Evolutionary conservation across 768 basidiomycete species (phyloP).

Genomic region (Auricularia cornea): DNA sequence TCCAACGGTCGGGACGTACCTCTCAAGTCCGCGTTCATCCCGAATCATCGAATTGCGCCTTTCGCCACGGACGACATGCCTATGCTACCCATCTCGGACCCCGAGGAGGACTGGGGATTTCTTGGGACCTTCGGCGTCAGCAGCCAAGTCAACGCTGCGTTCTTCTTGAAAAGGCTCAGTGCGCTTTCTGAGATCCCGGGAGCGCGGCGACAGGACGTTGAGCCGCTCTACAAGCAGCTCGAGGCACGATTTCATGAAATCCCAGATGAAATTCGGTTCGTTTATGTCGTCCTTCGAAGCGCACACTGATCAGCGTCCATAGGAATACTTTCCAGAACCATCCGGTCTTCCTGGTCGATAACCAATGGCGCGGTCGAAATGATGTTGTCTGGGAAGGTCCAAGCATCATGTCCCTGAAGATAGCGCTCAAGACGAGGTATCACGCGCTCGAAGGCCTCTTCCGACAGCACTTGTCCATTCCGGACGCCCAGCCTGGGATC

Average conservation of each 20-base stretch:
- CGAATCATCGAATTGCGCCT: background rate
- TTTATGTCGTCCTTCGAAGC: background rate
- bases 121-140: constrained; percentile 12
- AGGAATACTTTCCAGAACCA: background rate
- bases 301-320: constrained; percentile 9
- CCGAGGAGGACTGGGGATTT: constrained; percentile 15
- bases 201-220: constrained; percentile 2
- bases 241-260: constrained; percentile 16
- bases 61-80: background rate
- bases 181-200: constrained; percentile 2
- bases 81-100: constrained; percentile 10
- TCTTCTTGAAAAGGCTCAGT: constrained; percentile 14
- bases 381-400: constrained; percentile 16
- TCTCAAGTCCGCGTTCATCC: background rate
- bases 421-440: constrained; percentile 9
- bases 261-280: constrained; percentile 13
- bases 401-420: constrained; percentile 11
- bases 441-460: constrained; percentile 11
- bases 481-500: constrained; percentile 7
- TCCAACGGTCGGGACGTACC: background rate
- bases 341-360: background rate
- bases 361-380: background rate
- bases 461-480: constrained; percentile 8
- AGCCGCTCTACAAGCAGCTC: constrained; percentile 13
- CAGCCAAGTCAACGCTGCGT: constrained; percentile 7